A percentile compares a stretch with the other conserved stretches of the same genome.
These are phyloP conservation scores for Cajanus cajan DNA, from an alignment of 306 rosid species.

Conservation along the genomic window DNA sequence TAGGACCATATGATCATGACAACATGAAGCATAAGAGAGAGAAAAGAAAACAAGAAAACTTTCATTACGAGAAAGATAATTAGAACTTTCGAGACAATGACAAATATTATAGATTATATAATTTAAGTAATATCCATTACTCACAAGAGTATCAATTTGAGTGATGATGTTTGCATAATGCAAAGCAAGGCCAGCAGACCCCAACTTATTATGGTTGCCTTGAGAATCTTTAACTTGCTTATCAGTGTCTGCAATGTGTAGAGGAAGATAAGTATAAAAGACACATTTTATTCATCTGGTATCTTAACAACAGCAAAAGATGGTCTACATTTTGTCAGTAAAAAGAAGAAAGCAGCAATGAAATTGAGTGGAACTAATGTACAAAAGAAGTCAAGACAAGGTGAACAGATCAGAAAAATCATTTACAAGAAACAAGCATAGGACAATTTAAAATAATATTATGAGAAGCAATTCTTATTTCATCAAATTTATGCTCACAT, in stretches of 20 bases:
- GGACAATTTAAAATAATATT: not conserved
- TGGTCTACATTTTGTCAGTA: not conserved
- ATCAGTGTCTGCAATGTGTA: slow-evolving; percentile 61
- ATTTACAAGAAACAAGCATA: not conserved
- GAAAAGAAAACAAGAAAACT: not conserved
- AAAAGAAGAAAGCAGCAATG: slow-evolving; percentile 12
- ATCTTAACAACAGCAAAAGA: slow-evolving; percentile 16
- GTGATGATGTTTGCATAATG: slow-evolving; percentile 91
- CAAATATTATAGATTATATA: slow-evolving; percentile 2
- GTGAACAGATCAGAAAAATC: slow-evolving; percentile 21
- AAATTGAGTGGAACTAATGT: not conserved
- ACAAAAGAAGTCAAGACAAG: slow-evolving; percentile 16
- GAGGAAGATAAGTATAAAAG: slow-evolving; percentile 9
- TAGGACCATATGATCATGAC: not conserved
- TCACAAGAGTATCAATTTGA: slow-evolving; percentile 92
- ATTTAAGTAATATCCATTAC: slow-evolving; percentile 37
- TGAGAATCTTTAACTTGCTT: slow-evolving; percentile 55
- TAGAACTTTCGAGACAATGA: slow-evolving; percentile 21
- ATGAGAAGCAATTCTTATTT: slow-evolving; percentile 15
- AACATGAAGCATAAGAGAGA: not conserved
- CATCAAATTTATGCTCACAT: not conserved
- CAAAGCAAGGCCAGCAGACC: slow-evolving; percentile 96
- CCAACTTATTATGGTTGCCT: slow-evolving; percentile 63
- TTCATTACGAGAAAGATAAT: not conserved
- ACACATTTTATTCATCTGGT: not conserved